These are phyloP conservation scores for Lichenothelia convexa DNA, from an alignment of 495 filamentous ascomycete genomes.

Conservation along the genomic window DNA sequence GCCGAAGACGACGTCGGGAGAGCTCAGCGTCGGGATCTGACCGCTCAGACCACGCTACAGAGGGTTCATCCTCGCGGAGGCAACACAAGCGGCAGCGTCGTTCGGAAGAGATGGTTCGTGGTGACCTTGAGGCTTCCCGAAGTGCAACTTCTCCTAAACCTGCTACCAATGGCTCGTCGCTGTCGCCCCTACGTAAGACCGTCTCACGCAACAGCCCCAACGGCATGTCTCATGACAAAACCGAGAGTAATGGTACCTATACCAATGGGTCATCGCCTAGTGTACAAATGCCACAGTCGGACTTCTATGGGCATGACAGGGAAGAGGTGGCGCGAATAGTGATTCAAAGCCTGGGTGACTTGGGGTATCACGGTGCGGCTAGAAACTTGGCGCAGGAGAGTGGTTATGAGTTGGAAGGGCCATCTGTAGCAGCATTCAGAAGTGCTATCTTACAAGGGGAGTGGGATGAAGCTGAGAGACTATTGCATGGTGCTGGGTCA, in stretches of 20 bases:
- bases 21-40: conserved; percentile 6
- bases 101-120: conserved; percentile 38
- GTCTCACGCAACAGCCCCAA: conserved; percentile 28
- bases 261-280: conserved; percentile 32
- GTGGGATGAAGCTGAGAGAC: conserved; percentile 69
- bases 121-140: conserved; percentile 29
- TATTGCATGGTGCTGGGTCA: conserved; percentile 41
- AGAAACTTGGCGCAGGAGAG: conserved; percentile 58
- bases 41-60: conserved; percentile 11
- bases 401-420: conserved; percentile 73
- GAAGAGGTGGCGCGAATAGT: conserved; percentile 87
- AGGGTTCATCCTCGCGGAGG: conserved; percentile 26
- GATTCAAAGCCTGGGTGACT: conserved; percentile 73
- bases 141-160: conserved; percentile 30
- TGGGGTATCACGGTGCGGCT: conserved; percentile 70
- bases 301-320: conserved; percentile 67
- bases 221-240: conserved; percentile 25
- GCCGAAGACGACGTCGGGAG: background rate
- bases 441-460: conserved; percentile 62
- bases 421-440: conserved; percentile 67
- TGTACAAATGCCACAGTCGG: conserved; percentile 20
- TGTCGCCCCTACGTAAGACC: conserved; percentile 23
- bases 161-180: conserved; percentile 28
- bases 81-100: conserved; percentile 42
- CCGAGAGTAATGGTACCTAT: conserved; percentile 17